These are phyloP conservation scores for Hypoxylon sp. DNA, from an alignment of 2,329 filamentous ascomycete species.

Conservation along the genomic window DNA sequence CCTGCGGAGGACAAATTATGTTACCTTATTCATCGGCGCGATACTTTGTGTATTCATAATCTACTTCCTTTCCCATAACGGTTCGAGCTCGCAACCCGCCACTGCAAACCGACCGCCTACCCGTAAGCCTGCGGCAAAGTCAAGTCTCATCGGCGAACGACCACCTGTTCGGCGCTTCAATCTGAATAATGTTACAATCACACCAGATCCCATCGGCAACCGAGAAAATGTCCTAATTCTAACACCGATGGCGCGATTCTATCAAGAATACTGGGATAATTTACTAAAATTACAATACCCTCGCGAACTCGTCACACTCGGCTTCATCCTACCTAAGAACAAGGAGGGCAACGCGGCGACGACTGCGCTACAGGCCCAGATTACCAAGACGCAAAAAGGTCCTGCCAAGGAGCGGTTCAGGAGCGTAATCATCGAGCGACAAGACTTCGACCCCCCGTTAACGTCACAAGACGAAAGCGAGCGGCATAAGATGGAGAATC, in stretches of 20 bases:
- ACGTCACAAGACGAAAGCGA: conserved; percentile 87
- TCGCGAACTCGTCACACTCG: conserved; percentile 93
- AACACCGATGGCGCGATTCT: conserved; percentile 94
- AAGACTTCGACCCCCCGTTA: conserved; percentile 91
- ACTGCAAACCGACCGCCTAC: conserved; percentile 67
- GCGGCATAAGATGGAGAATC: conserved; percentile 91
- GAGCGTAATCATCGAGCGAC: conserved; percentile 92
- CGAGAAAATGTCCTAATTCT: conserved; percentile 90
- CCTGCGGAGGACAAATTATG: conserved; percentile 55
- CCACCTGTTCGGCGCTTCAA: conserved; percentile 94
- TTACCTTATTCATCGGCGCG: conserved; percentile 54
- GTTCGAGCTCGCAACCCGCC: conserved; percentile 46
- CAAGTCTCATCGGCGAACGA: conserved; percentile 70
- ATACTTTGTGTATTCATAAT: conserved; percentile 55
- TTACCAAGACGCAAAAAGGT: conserved; percentile 88
- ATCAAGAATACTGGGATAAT: conserved; percentile 96
- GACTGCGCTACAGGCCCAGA: conserved; percentile 83
- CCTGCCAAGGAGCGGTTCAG: conserved; percentile 87
- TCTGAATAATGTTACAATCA: conserved; percentile 93
- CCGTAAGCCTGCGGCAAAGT: conserved; percentile 71
- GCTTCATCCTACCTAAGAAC: conserved; percentile 95
- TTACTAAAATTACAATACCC: conserved; percentile 87
- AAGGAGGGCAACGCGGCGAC: conserved; percentile 93
- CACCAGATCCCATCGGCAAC: conserved; percentile 80
- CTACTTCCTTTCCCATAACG: conserved; percentile 52